Conservation (phyloP, 345 rosid species). For the Dipteronia sinensis region DNA sequence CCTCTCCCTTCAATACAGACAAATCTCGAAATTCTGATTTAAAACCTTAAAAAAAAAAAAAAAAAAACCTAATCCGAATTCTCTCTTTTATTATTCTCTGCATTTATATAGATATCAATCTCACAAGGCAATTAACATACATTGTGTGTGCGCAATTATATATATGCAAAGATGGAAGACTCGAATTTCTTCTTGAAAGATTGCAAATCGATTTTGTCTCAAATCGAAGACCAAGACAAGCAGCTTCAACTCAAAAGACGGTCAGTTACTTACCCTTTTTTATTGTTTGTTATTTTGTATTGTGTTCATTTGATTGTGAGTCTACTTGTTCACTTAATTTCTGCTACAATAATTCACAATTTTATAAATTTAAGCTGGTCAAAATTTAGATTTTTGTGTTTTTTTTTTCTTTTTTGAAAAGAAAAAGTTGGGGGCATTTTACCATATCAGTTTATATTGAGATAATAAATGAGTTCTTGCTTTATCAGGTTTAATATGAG, state of each 20-base stretch:
- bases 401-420: too few species aligned
- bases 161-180: conserved; percentile 17
- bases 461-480: too few species aligned
- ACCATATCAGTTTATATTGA: too few species aligned
- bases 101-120: neutral
- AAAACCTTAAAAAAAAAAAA: too few species aligned
- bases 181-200: conserved; percentile 33
- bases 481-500: too few species aligned
- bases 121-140: neutral
- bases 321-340: neutral
- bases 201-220: conserved; percentile 39
- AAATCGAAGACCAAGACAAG: conserved; percentile 52
- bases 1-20: too few species aligned
- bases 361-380: too few species aligned
- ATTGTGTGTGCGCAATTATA: too few species aligned
- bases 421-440: too few species aligned
- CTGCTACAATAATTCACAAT: too few species aligned
- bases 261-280: conserved; percentile 23
- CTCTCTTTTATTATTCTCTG: neutral
- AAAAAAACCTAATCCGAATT: neutral
- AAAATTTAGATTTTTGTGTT: too few species aligned
- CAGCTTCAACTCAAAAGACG: conserved; percentile 61
- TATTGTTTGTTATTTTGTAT: neutral
- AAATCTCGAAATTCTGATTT: too few species aligned
- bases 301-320: neutral